Evolutionary conservation across 2,329 filamentous ascomycete species (phyloP).

Genomic region (Colletotrichum kahawae): DNA sequence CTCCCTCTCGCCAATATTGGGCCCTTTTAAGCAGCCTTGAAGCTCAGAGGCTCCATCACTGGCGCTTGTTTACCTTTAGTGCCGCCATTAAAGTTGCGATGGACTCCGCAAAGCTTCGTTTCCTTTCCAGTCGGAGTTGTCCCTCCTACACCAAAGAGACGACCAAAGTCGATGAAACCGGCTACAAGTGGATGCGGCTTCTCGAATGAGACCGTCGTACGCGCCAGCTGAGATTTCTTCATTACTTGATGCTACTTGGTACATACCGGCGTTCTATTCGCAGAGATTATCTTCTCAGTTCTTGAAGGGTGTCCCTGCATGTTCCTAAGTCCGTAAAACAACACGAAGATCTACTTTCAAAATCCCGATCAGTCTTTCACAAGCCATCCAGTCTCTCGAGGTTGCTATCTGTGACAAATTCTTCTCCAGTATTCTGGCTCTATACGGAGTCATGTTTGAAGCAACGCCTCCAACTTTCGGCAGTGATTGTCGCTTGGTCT

Average conservation of each 20-base stretch:
- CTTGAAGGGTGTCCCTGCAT: not conserved
- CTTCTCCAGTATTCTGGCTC: not conserved
- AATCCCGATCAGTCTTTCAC: not conserved
- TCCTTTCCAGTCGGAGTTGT: not conserved
- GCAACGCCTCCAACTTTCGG: not conserved
- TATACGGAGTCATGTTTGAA: not conserved
- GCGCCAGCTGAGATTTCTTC: not conserved
- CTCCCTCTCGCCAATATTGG: not conserved
- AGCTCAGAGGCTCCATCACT: not conserved
- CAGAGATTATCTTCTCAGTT: not conserved
- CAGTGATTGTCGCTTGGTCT: not conserved
- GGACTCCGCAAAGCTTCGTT: not conserved
- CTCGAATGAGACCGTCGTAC: not conserved
- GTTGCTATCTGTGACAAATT: not conserved
- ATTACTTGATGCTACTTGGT: not conserved
- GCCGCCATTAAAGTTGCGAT: not conserved
- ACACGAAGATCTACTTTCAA: fast-evolving
- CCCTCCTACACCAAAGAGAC: not conserved
- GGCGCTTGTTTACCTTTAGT: not conserved
- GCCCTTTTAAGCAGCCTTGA: not conserved
- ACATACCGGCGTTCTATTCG: not conserved
- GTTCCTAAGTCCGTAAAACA: not conserved
- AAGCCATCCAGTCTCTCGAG: not conserved
- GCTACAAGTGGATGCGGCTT: not conserved
- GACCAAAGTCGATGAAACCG: not conserved